Conservation (phyloP, 2,329 filamentous ascomycete species). For the Scytalidium lignicola region DNA sequence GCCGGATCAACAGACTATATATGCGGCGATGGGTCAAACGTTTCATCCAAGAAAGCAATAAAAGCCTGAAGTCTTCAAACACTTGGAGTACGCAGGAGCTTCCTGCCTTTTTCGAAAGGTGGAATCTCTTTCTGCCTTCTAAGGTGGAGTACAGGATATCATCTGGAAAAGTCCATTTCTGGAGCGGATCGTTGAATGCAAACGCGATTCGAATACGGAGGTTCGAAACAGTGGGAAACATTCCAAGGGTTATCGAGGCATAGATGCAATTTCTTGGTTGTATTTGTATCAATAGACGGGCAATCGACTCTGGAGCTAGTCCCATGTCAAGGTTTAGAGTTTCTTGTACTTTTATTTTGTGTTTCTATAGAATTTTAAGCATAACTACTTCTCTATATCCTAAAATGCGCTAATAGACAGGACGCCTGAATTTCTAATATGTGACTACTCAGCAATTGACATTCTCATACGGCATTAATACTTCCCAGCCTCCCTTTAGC, state of each 20-base stretch:
- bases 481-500: too few relatives aligned
- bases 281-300: too few relatives aligned
- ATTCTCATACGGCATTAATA: too few relatives aligned
- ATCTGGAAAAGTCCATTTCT: not conserved
- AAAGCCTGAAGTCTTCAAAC: not conserved
- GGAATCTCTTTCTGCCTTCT: slow-evolving; percentile 4
- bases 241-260: not conserved
- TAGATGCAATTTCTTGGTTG: too few relatives aligned
- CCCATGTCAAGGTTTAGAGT: too few relatives aligned
- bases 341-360: too few relatives aligned
- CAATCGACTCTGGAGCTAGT: too few relatives aligned
- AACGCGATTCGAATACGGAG: not conserved
- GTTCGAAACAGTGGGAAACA: not conserved
- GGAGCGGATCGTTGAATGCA: not conserved
- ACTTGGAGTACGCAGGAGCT: slow-evolving; percentile 1
- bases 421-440: too few relatives aligned
- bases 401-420: too few relatives aligned
- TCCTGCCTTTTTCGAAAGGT: slow-evolving; percentile 1
- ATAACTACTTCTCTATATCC: too few relatives aligned
- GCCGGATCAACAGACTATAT: slow-evolving; percentile 2
- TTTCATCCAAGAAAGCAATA: not conserved
- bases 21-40: slow-evolving; percentile 3
- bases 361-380: too few relatives aligned
- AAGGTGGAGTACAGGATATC: not conserved
- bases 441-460: too few relatives aligned